Evolutionary conservation across 495 filamentous ascomycete species (phyloP).

Genomic region (Margaritispora aquatica): DNA sequence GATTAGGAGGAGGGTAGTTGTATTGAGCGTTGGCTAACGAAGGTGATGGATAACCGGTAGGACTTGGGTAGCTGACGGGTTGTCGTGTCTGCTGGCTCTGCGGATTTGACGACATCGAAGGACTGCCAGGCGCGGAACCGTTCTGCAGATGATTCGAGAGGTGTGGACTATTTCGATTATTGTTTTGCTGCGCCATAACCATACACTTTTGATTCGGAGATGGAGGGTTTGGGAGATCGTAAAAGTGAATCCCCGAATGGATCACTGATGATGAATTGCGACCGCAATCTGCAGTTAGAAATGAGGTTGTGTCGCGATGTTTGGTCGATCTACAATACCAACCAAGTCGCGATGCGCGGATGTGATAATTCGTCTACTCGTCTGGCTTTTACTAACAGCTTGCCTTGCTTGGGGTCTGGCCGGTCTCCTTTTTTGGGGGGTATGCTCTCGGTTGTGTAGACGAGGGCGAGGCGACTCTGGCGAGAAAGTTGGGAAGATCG

Average conservation of each 20-base stretch:
- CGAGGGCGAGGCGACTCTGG: too few relatives aligned
- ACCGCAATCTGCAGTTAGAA: neutral
- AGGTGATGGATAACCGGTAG: slow-evolving; percentile 50
- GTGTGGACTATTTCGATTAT: slow-evolving; percentile 21
- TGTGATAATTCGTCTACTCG: too few relatives aligned
- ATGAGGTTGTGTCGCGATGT: neutral
- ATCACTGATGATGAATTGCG: neutral
- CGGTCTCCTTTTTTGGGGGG: neutral
- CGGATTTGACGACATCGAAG: slow-evolving; percentile 44
- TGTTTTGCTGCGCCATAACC: slow-evolving; percentile 23
- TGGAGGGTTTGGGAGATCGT: neutral
- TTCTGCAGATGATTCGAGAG: slow-evolving; percentile 18
- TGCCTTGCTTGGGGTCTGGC: too few relatives aligned
- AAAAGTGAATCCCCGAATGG: neutral
- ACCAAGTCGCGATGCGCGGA: neutral
- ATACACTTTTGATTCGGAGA: slow-evolving; percentile 7
- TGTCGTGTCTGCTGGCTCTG: slow-evolving; percentile 38
- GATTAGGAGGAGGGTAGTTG: slow-evolving; percentile 45
- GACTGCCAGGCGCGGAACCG: slow-evolving; percentile 27
- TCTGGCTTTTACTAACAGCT: neutral
- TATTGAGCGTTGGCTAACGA: slow-evolving; percentile 47
- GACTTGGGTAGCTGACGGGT: slow-evolving; percentile 47
- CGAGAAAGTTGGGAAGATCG: neutral
- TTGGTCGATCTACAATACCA: neutral
- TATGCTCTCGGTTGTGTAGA: too few relatives aligned